phyloP scores from a whole-genome alignment of 306 rosid genomes.

The Fagus sylvatica region DNA sequence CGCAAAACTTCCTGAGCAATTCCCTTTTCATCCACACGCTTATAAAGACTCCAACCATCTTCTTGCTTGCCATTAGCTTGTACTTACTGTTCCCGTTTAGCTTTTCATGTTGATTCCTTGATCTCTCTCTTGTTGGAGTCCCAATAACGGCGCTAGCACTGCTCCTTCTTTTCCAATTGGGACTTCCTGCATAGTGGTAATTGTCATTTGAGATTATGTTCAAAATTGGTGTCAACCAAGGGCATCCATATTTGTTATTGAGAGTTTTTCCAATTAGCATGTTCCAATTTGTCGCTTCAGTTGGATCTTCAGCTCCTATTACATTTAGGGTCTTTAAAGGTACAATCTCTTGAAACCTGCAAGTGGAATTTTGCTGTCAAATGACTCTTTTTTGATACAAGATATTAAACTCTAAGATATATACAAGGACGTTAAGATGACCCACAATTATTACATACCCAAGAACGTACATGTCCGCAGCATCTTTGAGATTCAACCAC shows the following conservation, averaged over 20 bases:
- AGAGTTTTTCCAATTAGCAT: constrained; percentile 65
- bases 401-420: background rate
- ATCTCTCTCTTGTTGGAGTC: constrained; percentile 23
- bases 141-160: constrained; percentile 12
- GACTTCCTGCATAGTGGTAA: constrained; percentile 16
- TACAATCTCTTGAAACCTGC: constrained; percentile 90
- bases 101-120: constrained; percentile 17
- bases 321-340: constrained; percentile 78
- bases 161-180: constrained; percentile 20
- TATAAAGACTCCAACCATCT: constrained; percentile 92
- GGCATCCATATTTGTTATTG: constrained; percentile 48
- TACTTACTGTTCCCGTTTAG: constrained; percentile 39
- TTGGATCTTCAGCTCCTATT: constrained; percentile 77
- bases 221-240: constrained; percentile 55
- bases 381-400: background rate
- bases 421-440: background rate
- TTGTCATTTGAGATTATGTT: constrained; percentile 40
- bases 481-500: constrained; percentile 80
- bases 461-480: constrained; percentile 85
- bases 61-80: constrained; percentile 71
- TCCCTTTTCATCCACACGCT: constrained; percentile 82
- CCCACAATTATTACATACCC: constrained; percentile 53
- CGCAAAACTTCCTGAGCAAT: constrained; percentile 46
- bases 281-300: constrained; percentile 84
- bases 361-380: background rate